Evolutionary conservation across 2,329 filamentous ascomycete species (phyloP), one percentile per base, ranked within the genome.

Genomic region (Hypoxylon sp.): DNA sequence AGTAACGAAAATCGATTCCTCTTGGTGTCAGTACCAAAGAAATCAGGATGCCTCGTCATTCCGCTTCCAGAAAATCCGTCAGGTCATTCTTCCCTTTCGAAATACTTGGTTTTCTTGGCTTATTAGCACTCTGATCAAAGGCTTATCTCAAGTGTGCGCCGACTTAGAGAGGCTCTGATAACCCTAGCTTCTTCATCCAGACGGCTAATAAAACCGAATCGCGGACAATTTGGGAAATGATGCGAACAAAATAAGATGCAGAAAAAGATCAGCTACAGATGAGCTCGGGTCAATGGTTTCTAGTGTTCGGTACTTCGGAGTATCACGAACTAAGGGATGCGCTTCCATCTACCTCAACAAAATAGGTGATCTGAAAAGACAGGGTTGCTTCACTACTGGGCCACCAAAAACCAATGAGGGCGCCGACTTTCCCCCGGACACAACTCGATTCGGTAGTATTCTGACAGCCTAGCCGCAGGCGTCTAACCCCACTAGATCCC

Each of bases 21-120:
- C 11, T 21, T 24, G 11, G 13, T 41, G 15, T 38, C 38, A 24
- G 11, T 48, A 26, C 35, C n/a, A 18, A 53, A 53, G 46, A 47
- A n/a, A 27, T 29, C 18, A 37, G 7, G 24, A 35, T 51, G 54
- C 43, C 27, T 54, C 35, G 38, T 41, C 31, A 54, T 60, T 18
- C 51, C 48, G 33, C 31, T 58, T 61, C 29, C 23, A 49, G 61
- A 5, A 20, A 20, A 41, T 33, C 17, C 18, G 46, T 61, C 61
- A 61, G 58, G 21, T 58, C 61, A 63, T 46, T 55, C 45, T 48
- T 8, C 57, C 53, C 53, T 37, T 58, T 47, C 10, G 31, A 50
- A 52, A 63, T 48, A 51, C 53, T 58, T 63, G 47, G 54, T 58
- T 31, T 48, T 60, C 57, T 63, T 60, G 53, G 60, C 56, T 49